A percentile compares a stretch with the other conserved stretches of the same genome.
Evolutionary conservation across 352 stramenopile genomes (phyloP).

Genomic region (Phytophthora meadii): DNA sequence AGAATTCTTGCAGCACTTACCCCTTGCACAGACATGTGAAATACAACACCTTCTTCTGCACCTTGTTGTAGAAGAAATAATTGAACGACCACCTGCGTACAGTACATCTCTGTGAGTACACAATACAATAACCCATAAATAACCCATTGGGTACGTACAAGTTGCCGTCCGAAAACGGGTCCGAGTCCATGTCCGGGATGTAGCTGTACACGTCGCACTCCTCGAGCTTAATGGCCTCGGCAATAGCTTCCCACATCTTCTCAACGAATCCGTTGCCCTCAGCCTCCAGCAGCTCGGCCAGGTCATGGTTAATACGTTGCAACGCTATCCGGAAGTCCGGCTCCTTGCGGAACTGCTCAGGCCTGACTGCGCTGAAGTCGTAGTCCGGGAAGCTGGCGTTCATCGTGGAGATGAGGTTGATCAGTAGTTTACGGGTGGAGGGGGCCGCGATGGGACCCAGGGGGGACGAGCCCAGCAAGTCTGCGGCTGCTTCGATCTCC

Average conservation of each 20-base stretch:
- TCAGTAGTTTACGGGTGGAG: slow-evolving; percentile 89
- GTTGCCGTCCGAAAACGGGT: slow-evolving; percentile 92
- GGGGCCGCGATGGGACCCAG: slow-evolving; percentile 80
- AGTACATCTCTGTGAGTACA: slow-evolving; percentile 6
- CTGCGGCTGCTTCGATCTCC: slow-evolving; percentile 65
- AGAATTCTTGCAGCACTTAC: slow-evolving; percentile 35
- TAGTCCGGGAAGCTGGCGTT: slow-evolving; percentile 95
- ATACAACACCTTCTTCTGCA: slow-evolving; percentile 93
- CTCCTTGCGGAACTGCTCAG: slow-evolving; percentile 92
- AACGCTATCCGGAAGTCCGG: slow-evolving; percentile 85
- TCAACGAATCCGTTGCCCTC: slow-evolving; percentile 99
- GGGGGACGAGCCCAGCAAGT: slow-evolving; percentile 73
- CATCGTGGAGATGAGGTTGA: slow-evolving; percentile 95
- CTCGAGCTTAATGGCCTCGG: slow-evolving; percentile 86
- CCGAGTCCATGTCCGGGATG: slow-evolving; percentile 93
- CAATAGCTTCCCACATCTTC: slow-evolving; percentile 95
- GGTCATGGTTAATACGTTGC: slow-evolving; percentile 89
- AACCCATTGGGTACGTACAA: slow-evolving; percentile 50
- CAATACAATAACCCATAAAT: slow-evolving; percentile 11
- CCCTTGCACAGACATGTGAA: slow-evolving; percentile 93
- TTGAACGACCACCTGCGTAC: slow-evolving; percentile 92
- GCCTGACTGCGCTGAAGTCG: slow-evolving; percentile 90
- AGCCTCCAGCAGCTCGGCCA: slow-evolving; percentile 94
- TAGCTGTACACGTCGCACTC: slow-evolving; percentile 95
- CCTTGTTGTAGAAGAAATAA: slow-evolving; percentile 96